Evolutionary conservation across 2,329 filamentous ascomycete genomes (phyloP).

Genomic region (Fusarium sp.): DNA sequence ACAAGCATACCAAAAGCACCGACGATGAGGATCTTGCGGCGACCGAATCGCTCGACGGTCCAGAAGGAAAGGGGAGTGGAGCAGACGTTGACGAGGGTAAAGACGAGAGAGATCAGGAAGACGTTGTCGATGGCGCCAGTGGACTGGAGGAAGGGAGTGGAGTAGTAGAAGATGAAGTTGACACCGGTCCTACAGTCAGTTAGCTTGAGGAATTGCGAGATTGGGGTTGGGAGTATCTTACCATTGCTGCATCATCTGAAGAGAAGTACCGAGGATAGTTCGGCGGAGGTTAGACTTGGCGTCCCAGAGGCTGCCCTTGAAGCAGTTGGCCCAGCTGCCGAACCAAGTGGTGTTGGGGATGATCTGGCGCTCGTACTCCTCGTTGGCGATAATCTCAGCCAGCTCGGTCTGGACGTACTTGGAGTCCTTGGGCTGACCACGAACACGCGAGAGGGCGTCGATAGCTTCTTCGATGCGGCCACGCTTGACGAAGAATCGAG

Average conservation of each 20-base stretch:
- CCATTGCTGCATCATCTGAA: conserved; percentile 87
- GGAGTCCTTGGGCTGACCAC: conserved; percentile 42
- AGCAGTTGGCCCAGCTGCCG: conserved; percentile 43
- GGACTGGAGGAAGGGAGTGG: conserved; percentile 86
- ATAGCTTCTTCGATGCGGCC: conserved; percentile 40
- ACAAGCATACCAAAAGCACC: conserved; percentile 87
- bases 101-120: conserved; percentile 88
- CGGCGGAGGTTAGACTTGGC: conserved; percentile 57
- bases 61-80: conserved; percentile 92
- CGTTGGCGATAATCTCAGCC: conserved; percentile 79
- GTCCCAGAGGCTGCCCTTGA: conserved; percentile 52
- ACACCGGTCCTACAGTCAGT: conserved; percentile 77
- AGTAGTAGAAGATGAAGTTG: conserved; percentile 94
- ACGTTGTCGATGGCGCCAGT: conserved; percentile 82
- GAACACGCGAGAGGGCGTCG: conserved; percentile 32
- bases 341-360: conserved; percentile 32
- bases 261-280: conserved; percentile 75
- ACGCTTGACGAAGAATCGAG: conserved; percentile 41
- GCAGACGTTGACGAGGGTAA: conserved; percentile 88
- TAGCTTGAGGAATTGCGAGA: conserved; percentile 7
- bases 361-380: conserved; percentile 78
- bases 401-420: conserved; percentile 43
- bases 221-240: conserved; percentile 13
- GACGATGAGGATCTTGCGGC: conserved; percentile 83
- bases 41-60: conserved; percentile 85